Conservation (phyloP, 768 basidiomycete species). For the Lentinula detonsa region DNA sequence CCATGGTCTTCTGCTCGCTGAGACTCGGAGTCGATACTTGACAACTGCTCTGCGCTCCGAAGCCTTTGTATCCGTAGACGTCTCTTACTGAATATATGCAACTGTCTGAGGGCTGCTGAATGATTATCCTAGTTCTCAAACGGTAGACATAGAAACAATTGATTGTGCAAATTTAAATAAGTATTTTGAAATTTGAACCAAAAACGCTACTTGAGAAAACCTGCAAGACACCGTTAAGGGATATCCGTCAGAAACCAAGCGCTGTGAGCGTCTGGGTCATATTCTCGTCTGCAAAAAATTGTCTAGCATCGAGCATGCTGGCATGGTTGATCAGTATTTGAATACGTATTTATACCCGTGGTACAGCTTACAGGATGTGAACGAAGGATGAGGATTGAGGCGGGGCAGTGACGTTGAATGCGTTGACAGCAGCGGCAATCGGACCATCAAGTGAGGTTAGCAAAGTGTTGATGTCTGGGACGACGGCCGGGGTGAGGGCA, state of each 20-base stretch:
- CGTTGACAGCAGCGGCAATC: constrained; percentile 16
- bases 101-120: background rate
- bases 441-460: constrained; percentile 23
- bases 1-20: constrained; percentile 29
- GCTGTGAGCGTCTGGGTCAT: constrained; percentile 26
- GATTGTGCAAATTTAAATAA: background rate
- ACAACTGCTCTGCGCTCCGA: too few relatives aligned
- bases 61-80: too few relatives aligned
- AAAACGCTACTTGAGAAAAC: background rate
- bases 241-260: constrained; percentile 21
- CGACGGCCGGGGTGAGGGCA: constrained; percentile 18
- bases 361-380: constrained; percentile 21
- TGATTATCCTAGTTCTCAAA: background rate
- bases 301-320: constrained; percentile 29
- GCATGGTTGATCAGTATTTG: background rate
- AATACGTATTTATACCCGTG: background rate
- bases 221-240: background rate
- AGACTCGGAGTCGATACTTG: too few relatives aligned
- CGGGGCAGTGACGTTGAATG: constrained; percentile 26
- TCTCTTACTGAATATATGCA: too few relatives aligned
- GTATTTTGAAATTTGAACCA: background rate
- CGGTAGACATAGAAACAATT: background rate
- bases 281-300: constrained; percentile 26
- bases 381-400: constrained; percentile 17
- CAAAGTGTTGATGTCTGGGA: constrained; percentile 21